Evolutionary conservation across 2,329 filamentous ascomycete genomes (phyloP).

Genomic region (Scopulariopsis brevicaulis): DNA sequence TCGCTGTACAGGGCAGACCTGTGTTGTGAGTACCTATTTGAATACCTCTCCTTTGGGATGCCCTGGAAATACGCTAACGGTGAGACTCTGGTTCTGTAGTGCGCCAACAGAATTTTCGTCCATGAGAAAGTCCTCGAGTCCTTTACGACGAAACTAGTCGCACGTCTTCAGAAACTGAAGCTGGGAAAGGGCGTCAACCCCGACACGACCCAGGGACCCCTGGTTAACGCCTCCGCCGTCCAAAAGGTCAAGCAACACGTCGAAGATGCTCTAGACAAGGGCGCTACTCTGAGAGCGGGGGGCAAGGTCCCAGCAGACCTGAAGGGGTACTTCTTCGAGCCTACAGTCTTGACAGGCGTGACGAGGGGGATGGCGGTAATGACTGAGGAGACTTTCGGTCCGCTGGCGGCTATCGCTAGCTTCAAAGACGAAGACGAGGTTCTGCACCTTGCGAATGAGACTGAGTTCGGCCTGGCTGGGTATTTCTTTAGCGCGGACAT

Average conservation of each 20-base stretch:
- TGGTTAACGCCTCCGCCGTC: conserved; percentile 77
- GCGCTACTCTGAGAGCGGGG: conserved; percentile 67
- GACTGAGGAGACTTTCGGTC: conserved; percentile 88
- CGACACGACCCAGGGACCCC: conserved; percentile 64
- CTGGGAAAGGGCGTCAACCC: conserved; percentile 65
- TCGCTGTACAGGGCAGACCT: conserved; percentile 89
- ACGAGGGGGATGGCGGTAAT: conserved; percentile 75
- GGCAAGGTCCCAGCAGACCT: conserved; percentile 65
- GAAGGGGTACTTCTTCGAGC: conserved; percentile 81
- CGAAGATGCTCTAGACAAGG: conserved; percentile 65
- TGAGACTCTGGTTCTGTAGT: too few relatives aligned
- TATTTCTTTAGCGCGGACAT: conserved; percentile 77
- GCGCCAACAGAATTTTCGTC: conserved; percentile 70
- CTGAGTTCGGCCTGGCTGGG: conserved; percentile 80
- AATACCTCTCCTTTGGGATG: too few relatives aligned
- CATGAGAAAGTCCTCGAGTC: conserved; percentile 68
- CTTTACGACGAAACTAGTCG: conserved; percentile 58
- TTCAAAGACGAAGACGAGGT: conserved; percentile 88
- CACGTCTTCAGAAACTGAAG: conserved; percentile 62
- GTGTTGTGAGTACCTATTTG: conserved; percentile 51
- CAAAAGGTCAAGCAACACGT: conserved; percentile 73
- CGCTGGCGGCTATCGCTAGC: conserved; percentile 78
- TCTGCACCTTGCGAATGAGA: conserved; percentile 66
- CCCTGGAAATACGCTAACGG: too few relatives aligned
- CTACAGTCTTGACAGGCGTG: conserved; percentile 83